Percentiles rank a stretch among this genome's conserved stretches.
Conservation (phyloP, 1,284 basidiomycete species). For the Pisolithus thermaeus region DNA sequence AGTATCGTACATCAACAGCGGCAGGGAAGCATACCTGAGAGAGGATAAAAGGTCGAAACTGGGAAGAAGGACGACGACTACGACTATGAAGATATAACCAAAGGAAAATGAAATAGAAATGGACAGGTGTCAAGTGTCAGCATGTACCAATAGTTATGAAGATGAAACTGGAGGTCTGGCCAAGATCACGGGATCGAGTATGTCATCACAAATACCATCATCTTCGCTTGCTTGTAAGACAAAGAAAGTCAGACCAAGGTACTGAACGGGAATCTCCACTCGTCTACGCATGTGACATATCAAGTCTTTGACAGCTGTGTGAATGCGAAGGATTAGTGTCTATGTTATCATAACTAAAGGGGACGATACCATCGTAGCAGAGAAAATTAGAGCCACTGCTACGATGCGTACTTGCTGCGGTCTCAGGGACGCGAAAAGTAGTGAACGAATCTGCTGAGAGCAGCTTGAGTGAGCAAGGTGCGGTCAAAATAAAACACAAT, state of each 20-base stretch:
- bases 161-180: too few relatives aligned
- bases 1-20: too few relatives aligned
- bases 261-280: constrained; percentile 6
- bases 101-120: too few relatives aligned
- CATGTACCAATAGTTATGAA: too few relatives aligned
- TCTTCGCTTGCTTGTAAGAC: constrained; percentile 38
- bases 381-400: neutral
- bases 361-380: neutral
- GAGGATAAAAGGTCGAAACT: too few relatives aligned
- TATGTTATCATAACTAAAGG: constrained; percentile 21
- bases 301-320: constrained; percentile 28
- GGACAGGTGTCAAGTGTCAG: too few relatives aligned
- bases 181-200: too few relatives aligned
- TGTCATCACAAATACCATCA: constrained; percentile 24
- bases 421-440: constrained; percentile 7
- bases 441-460: neutral
- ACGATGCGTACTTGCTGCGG: constrained; percentile 20
- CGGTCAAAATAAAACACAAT: neutral
- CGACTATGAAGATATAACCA: too few relatives aligned
- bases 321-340: constrained; percentile 21
- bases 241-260: neutral
- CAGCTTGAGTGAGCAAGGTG: neutral
- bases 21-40: too few relatives aligned
- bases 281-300: constrained; percentile 30
- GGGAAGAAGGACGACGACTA: too few relatives aligned